These are phyloP conservation scores for Apiospora aurea DNA, from an alignment of 2,329 filamentous ascomycete genomes.

Conservation along the genomic window DNA sequence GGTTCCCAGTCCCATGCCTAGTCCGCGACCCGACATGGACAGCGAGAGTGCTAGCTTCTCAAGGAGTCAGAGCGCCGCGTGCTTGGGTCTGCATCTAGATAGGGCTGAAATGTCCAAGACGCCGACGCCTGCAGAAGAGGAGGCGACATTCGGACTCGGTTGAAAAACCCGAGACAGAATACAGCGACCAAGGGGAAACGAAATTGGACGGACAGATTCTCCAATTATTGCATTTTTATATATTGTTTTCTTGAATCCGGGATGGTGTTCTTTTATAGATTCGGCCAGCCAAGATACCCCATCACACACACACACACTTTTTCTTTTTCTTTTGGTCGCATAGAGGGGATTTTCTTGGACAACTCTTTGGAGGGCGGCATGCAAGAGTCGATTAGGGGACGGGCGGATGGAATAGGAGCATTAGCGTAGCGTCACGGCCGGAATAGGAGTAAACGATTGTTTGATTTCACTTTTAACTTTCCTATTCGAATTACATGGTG, in stretches of 20 bases:
- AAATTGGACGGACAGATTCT: not conserved
- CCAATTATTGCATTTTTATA: not conserved
- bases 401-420: not conserved
- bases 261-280: conserved; percentile 20
- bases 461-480: not conserved
- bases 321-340: not conserved
- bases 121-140: conserved; percentile 35
- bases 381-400: not conserved
- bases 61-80: conserved; percentile 33
- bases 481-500: not conserved
- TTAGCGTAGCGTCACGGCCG: conserved; percentile 13
- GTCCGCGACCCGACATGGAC: conserved; percentile 27
- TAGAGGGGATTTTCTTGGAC: conserved; percentile 5
- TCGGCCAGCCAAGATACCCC: conserved; percentile 22
- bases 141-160: conserved; percentile 35
- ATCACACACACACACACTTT: not conserved
- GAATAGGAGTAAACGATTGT: not conserved
- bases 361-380: conserved; percentile 7
- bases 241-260: conserved; percentile 5
- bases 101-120: conserved; percentile 26
- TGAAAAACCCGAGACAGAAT: conserved; percentile 7
- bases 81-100: conserved; percentile 24
- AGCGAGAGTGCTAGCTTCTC: conserved; percentile 32
- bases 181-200: not conserved
- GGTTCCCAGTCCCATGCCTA: conserved; percentile 35